These are phyloP conservation scores for Talaromyces atroroseus DNA, from an alignment of 2,329 filamentous ascomycete genomes.

Conservation along the genomic window DNA sequence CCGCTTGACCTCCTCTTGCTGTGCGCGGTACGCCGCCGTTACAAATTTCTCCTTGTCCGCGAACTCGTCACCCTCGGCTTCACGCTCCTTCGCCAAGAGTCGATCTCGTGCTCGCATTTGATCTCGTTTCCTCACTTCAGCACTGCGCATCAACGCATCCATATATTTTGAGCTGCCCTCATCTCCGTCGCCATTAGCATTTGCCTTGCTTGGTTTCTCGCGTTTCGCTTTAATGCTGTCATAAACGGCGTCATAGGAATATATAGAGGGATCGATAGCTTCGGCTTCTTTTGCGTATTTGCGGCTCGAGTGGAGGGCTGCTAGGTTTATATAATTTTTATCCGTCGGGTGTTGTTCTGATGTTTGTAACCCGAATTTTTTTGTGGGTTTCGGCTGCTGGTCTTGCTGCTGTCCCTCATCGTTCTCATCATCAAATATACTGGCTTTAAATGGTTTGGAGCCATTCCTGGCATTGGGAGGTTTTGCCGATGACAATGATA, in stretches of 20 bases:
- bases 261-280: conserved; percentile 43
- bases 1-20: conserved; percentile 55
- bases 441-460: conserved; percentile 30
- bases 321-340: conserved; percentile 41
- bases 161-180: conserved; percentile 53
- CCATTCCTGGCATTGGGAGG: conserved; percentile 26
- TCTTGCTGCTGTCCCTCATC: conserved; percentile 25
- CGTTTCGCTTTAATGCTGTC: conserved; percentile 43
- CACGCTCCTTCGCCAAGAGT: conserved; percentile 54
- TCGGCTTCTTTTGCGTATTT: conserved; percentile 41
- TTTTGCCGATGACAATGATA: conserved; percentile 31
- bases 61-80: conserved; percentile 62
- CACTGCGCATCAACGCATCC: conserved; percentile 53
- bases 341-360: background rate
- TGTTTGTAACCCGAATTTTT: conserved; percentile 11
- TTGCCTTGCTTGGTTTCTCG: conserved; percentile 21
- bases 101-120: conserved; percentile 58
- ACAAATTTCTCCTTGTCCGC: conserved; percentile 64
- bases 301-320: conserved; percentile 40
- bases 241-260: conserved; percentile 47
- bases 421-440: conserved; percentile 33
- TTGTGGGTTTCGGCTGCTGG: conserved; percentile 6
- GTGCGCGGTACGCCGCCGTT: conserved; percentile 58
- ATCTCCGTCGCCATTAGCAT: conserved; percentile 18
- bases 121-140: conserved; percentile 59